phyloP scores from a whole-genome alignment of 768 basidiomycete species.

The Rhodotorula diobovata region DNA sequence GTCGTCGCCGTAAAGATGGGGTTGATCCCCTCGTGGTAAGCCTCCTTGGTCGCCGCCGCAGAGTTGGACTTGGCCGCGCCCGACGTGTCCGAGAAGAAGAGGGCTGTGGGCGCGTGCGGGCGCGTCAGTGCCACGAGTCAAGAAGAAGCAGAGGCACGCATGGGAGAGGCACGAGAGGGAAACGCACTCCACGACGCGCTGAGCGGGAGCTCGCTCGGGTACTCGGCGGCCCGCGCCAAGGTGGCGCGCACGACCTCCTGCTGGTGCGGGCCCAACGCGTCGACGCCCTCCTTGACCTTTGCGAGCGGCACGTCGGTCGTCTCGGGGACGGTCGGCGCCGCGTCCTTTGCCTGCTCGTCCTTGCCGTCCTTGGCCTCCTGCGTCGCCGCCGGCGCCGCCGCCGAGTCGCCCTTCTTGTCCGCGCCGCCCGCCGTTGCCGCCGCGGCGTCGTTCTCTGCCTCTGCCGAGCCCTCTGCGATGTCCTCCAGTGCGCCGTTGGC shows the following conservation, averaged over 20 bases:
- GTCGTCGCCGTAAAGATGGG: constrained; percentile 26
- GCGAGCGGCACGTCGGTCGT: constrained; percentile 1
- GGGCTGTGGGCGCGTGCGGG: constrained; percentile 8
- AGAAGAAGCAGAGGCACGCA: too few species aligned
- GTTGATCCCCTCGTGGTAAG: constrained; percentile 34
- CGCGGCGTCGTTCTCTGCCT: not conserved
- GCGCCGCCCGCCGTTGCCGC: not conserved
- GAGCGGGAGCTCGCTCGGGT: constrained; percentile 35
- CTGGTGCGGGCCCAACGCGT: constrained; percentile 10
- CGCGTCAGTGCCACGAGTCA: not conserved
- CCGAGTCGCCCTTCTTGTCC: not conserved
- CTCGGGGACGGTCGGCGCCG: not conserved
- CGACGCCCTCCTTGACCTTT: constrained; percentile 5
- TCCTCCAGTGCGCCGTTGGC: not conserved
- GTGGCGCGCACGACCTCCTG: constrained; percentile 17
- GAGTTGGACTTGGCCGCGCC: constrained; percentile 32
- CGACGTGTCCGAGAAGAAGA: constrained; percentile 35
- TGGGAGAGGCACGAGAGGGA: not conserved
- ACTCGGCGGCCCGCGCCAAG: constrained; percentile 20
- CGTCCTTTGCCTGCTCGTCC: too few species aligned
- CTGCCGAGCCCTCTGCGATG: not conserved
- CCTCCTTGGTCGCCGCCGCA: constrained; percentile 26
- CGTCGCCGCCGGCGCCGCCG: not conserved
- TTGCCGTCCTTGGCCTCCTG: too few species aligned
- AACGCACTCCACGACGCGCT: constrained; percentile 35